Evolutionary conservation across 345 rosid genomes (phyloP).

Genomic region (Xanthoceras sorbifolium): DNA sequence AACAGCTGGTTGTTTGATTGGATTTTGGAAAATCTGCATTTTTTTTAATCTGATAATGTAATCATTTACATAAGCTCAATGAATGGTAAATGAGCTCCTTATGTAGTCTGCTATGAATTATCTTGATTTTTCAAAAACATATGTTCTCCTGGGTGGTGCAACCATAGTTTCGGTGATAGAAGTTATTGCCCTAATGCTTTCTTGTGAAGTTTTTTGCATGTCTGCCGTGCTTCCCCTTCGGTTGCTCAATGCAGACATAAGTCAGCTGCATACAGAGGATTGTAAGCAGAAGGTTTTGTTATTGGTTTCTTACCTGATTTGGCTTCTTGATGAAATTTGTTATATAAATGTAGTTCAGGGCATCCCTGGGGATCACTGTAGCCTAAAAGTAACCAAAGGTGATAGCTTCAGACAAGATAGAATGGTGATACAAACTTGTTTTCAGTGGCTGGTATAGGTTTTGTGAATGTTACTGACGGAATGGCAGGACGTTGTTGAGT

Average conservation of each 20-base stretch:
- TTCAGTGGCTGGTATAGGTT: not conserved
- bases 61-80: not conserved
- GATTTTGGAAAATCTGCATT: not conserved
- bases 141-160: not conserved
- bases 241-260: not conserved
- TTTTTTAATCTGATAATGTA: not conserved
- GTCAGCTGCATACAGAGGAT: not conserved
- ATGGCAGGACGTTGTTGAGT: not conserved
- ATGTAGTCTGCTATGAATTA: not conserved
- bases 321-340: not conserved
- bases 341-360: not conserved
- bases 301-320: not conserved
- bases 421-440: not conserved
- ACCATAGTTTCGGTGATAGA: not conserved
- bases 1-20: not conserved
- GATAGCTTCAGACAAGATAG: not conserved
- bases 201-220: not conserved
- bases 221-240: not conserved
- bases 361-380: not conserved
- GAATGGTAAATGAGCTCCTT: not conserved
- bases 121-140: not conserved
- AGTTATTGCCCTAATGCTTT: not conserved
- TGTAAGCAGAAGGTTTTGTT: not conserved
- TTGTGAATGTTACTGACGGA: not conserved
- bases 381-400: not conserved